Evolutionary conservation across 116 monocot species (phyloP), one percentile per base, ranked within the genome.

Genomic region (Dioscorea cayenensis): DNA sequence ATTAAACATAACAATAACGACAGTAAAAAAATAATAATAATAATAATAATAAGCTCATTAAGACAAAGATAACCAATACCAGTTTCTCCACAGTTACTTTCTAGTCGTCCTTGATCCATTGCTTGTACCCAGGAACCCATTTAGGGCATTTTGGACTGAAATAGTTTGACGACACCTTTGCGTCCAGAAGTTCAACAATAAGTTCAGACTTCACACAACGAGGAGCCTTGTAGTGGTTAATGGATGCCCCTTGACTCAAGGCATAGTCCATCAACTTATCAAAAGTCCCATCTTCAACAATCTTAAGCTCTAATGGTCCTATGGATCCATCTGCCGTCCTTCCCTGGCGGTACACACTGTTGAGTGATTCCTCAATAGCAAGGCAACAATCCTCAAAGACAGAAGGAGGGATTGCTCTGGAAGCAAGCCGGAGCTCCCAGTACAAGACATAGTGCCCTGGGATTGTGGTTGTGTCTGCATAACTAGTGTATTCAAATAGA

Each of bases 191-290:
- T 37, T 84, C 72, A 14, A 80, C 72, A 0, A 80, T 17, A 16
- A 73, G 84, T 11, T 32, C 73, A 11, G 72, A 28, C 60, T 76
- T 78, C 64, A 87, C 81, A 66, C 88, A 88, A 14, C 91, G 66
- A 19, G 91, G 91, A 11, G 87, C 87, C 77, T 91, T 91, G 77
- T 91, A 91, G 77, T 91, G 91, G 72, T 87, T 91, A 21, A 91
- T 91, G 14, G 91, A 91, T 4, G 91, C 85, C 0, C 91, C 91
- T 49, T 68, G 78, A 72, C 81, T 81, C n/a, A 91, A 27, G 5
- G 91, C 85, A 66, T 79, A 91, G 73, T 91, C 91, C 91, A 91
- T 91, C 2, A 91, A 77, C 77, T 81, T 85, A 51, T 91, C 91
- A 65, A 91, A 91, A 11, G 79, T 85, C 22, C 91, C 91, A 23